Conservation (phyloP, 495 filamentous ascomycete genomes). For the Stereocaulon alpinum region DNA sequence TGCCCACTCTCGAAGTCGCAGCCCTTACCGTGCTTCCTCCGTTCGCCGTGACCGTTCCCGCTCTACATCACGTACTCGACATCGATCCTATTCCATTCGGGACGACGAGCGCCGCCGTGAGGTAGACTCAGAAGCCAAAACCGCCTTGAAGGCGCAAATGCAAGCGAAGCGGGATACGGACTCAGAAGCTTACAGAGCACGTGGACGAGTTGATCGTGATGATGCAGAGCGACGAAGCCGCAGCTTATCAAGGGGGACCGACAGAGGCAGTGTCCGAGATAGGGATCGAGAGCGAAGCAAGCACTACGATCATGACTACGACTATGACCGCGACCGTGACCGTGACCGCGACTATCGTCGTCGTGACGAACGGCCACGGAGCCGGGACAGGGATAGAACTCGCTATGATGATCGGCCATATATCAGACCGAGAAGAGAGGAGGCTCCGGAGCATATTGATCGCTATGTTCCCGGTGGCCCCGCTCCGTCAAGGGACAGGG, state of each 20-base stretch:
- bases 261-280: conserved; percentile 25
- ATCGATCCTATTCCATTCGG: conserved; percentile 7
- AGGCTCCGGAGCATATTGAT: conserved; percentile 33
- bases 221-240: conserved; percentile 14
- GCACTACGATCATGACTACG: conserved; percentile 13
- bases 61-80: conserved; percentile 5
- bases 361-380: conserved; percentile 14
- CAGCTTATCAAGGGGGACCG: conserved; percentile 7
- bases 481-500: conserved; percentile 12
- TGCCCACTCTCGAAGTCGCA: conserved; percentile 8
- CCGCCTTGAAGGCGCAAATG: conserved; percentile 18
- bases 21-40: conserved; percentile 11
- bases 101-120: conserved; percentile 12
- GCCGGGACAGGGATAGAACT: conserved; percentile 9
- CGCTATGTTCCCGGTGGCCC: conserved; percentile 35
- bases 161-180: conserved; percentile 18
- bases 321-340: conserved; percentile 7
- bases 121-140: conserved; percentile 15
- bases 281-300: conserved; percentile 16
- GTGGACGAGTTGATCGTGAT: conserved; percentile 16
- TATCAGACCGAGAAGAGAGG: conserved; percentile 13
- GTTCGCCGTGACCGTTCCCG: conserved; percentile 5
- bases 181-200: conserved; percentile 8
- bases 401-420: conserved; percentile 13
- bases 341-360: background rate